Base-by-base conservation (phyloP, 179 eudicot genomes). In the Camellia oleifera region DNA sequence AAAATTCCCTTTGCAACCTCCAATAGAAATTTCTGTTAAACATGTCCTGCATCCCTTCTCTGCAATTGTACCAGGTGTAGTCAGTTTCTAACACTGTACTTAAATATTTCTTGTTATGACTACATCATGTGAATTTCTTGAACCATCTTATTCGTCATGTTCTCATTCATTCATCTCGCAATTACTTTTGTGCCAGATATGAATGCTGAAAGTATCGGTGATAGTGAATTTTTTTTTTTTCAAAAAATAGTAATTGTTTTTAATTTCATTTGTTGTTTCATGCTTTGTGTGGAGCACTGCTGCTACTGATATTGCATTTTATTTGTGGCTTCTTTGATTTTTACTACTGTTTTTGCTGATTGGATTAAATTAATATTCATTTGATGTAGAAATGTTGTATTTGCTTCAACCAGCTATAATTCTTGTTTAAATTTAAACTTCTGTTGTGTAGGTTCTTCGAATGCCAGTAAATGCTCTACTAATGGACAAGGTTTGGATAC, bases 381-480 rank as follows among this genome's bases (percentile, higher is more conserved):
- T 76, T 77, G 58, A 75, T 46, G 68, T 13, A 42, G 54, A 50
- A 15, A 81, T 81, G 10, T n/a, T 68, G 5, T 40, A 3, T 77
- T 70, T 53, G 18, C 61, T 63, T 66, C 52, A 45, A 53, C 4
- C 7, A 6, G 23, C 42, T 52, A 8, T 62, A 48, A 26, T 13
- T 8, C 67, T 68, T 20, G 6, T 57, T 42, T 14, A 54, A 15
- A 54, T 63, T 15, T 7, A 42, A 62, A 60, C 53, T 68, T 63
- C 72, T 56, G 14, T 67, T 79, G 18, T 82, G 74, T 89, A 95
- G 99, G 99, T 95, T 78, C 84, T 95, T 56, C 88, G 99, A 50
- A 95, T 94, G 97, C 93, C 94, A 23, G 88, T 90, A 66, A 78
- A 79, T 69, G 81, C 90, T 79, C 66, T 95, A 63, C 90, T 95